Base-by-base conservation (phyloP, 2,329 filamentous ascomycete genomes). In the Sporothrix humicola region DNA sequence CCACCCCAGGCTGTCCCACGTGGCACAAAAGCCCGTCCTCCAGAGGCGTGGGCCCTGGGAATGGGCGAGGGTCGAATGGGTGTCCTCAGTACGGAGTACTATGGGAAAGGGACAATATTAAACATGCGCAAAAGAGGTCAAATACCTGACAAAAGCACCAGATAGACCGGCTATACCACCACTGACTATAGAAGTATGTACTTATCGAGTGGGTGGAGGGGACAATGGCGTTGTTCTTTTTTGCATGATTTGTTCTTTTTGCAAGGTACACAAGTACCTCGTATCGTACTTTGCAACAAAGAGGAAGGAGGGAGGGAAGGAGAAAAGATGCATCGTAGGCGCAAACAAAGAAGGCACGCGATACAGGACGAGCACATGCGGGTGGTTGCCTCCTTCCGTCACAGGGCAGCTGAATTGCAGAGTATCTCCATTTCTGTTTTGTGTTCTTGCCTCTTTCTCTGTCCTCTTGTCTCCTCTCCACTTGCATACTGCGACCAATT, bases 1-100 rank as follows among this genome's bases (percentile, higher is more conserved):
- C 59, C 59, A 56, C 23, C 48, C 61, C n/a, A 72, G 37, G 61
- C 46, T 74, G 73, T 74, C 73, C 63, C 73, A 74, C 73, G 73
- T 74, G 69, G 70, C 73, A 74, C 63, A 65, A 70, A 74, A 26
- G 52, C 72, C 73, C 63, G 71, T 72, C 70, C 52, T 72, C 73
- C 69, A 59, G 70, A 63, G 26, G 48, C 23, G 26, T 52, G 37
- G 26, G 48, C 48, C 23, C 23, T 26, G 23, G 23, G 23, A 26
- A 26, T 26, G 23, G 23, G 23, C 23, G 23, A 26, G 23, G 23
- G 23, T 26, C 23, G 23, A 26, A 26, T 26, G 23, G 23, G 23
- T 26, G 23, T 26, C 23, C 23, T 26, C 23, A 26, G 23, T 26
- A 26, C 23, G 23, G 23, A 26, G 23, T 26, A 26, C 23, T 26